A percentile compares a stretch with the other conserved stretches of the same genome.
These are phyloP conservation scores for Tylopilus sp. DNA, from an alignment of 1,284 basidiomycete genomes.

Conservation along the genomic window DNA sequence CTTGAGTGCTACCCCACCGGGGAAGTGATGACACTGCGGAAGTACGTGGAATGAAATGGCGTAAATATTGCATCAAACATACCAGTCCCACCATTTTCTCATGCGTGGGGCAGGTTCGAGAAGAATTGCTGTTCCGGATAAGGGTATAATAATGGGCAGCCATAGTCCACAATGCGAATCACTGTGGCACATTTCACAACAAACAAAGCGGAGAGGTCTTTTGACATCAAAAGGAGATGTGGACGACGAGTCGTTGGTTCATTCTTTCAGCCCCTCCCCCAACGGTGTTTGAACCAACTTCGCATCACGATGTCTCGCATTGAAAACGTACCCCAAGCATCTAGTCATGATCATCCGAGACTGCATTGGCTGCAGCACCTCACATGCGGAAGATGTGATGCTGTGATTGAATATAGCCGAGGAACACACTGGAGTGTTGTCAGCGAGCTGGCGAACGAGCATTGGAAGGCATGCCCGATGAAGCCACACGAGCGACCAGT, in stretches of 20 bases:
- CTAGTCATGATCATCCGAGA: conserved; percentile 12
- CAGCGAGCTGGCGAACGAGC: conserved; percentile 28
- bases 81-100: conserved; percentile 22
- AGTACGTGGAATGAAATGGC: conserved; percentile 26
- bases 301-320: conserved; percentile 19
- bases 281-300: conserved; percentile 4
- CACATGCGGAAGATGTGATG: conserved; percentile 28
- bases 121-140: conserved; percentile 21
- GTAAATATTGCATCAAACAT: conserved; percentile 23
- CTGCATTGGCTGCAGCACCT: conserved; percentile 10
- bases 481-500: conserved; percentile 17
- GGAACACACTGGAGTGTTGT: conserved; percentile 28
- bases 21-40: conserved; percentile 15
- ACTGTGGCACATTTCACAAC: conserved; percentile 32
- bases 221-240: conserved; percentile 26
- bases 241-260: conserved; percentile 5
- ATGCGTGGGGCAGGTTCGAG: conserved; percentile 16
- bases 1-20: conserved; percentile 11
- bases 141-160: conserved; percentile 21
- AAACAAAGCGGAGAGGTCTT: conserved; percentile 29
- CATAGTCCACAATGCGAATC: conserved; percentile 19
- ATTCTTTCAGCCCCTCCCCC: conserved; percentile 2
- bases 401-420: conserved; percentile 25
- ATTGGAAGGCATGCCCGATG: conserved; percentile 29
- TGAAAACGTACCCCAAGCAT: conserved; percentile 7